phyloP scores from a whole-genome alignment of 805 yeast genomes.

The Pichia californica region DNA sequence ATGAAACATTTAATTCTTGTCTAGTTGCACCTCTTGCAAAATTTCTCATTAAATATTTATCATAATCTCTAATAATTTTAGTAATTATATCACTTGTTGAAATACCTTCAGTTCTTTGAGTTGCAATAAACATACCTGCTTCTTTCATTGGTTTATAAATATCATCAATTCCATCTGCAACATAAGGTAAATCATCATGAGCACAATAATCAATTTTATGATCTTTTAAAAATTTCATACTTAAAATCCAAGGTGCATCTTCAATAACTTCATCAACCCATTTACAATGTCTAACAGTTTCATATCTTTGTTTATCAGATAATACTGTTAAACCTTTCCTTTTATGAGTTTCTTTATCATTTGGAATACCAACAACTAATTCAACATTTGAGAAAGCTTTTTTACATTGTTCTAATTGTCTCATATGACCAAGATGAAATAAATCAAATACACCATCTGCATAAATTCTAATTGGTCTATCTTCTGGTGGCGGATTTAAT shows the following conservation, averaged over 20 bases:
- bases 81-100: slow-evolving; percentile 96
- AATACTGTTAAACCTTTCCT: slow-evolving; percentile 91
- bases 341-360: slow-evolving; percentile 84
- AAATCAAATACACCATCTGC: slow-evolving; percentile 98
- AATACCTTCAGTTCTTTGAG: slow-evolving; percentile 95
- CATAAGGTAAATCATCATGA: slow-evolving; percentile 95
- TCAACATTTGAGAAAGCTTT: slow-evolving; percentile 80
- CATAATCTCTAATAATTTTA: slow-evolving; percentile 90
- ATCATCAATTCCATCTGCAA: slow-evolving; percentile 81
- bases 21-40: slow-evolving; percentile 97
- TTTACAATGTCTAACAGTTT: slow-evolving; percentile 84
- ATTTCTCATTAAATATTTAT: slow-evolving; percentile 92
- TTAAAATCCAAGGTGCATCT: slow-evolving; percentile 93
- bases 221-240: slow-evolving; percentile 67
- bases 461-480: slow-evolving; percentile 85
- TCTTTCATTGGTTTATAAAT: slow-evolving; percentile 90
- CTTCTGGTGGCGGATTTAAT: slow-evolving; percentile 77
- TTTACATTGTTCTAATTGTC: slow-evolving; percentile 94
- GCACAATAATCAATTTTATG: slow-evolving; percentile 95
- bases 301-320: slow-evolving; percentile 81
- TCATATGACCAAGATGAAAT: slow-evolving; percentile 96
- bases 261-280: slow-evolving; percentile 98
- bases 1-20: slow-evolving; percentile 91
- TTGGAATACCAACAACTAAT: slow-evolving; percentile 87
- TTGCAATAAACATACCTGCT: slow-evolving; percentile 83